phyloP scores from a whole-genome alignment of 192 early-diverging fungal species.

The Coemansia sp. region DNA sequence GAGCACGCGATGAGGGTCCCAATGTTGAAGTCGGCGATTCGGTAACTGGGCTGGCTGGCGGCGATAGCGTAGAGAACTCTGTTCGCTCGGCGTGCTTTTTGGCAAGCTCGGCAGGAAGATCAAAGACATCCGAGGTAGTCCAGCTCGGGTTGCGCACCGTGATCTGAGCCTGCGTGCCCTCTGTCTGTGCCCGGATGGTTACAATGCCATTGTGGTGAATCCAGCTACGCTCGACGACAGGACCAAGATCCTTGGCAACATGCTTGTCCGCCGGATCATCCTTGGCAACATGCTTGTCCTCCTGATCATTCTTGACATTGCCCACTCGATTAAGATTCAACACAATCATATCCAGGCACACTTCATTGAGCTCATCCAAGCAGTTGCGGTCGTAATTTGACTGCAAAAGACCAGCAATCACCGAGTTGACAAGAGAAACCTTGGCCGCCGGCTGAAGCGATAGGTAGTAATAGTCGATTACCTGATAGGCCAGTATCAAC shows the following conservation, averaged over 20 bases:
- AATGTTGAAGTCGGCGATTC: constrained; percentile 52
- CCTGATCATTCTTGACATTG: constrained; percentile 37
- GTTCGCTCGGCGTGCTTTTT: constrained; percentile 30
- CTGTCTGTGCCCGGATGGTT: constrained; percentile 68
- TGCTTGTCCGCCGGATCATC: constrained; percentile 47
- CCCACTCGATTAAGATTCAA: constrained; percentile 61
- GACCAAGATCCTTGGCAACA: constrained; percentile 41
- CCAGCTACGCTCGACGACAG: constrained; percentile 68
- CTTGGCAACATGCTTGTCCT: constrained; percentile 38
- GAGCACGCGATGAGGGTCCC: constrained; percentile 8
- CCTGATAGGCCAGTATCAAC: constrained; percentile 89
- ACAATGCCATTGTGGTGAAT: constrained; percentile 85
- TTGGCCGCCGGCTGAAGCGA: constrained; percentile 74
- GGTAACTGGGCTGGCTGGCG: constrained; percentile 24
- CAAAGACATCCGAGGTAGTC: constrained; percentile 62
- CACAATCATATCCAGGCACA: constrained; percentile 93
- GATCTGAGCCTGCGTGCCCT: constrained; percentile 76
- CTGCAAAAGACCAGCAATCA: constrained; percentile 72
- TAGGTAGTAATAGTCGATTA: constrained; percentile 88
- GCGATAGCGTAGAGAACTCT: constrained; percentile 7
- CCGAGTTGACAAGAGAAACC: constrained; percentile 74
- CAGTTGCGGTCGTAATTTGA: constrained; percentile 57
- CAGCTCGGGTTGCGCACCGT: constrained; percentile 81
- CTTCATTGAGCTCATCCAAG: constrained; percentile 86
- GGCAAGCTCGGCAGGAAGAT: constrained; percentile 43